Evolutionary conservation across 192 early-diverging fungal genomes (phyloP).

Genomic region (Umbelopsis isabellina): DNA sequence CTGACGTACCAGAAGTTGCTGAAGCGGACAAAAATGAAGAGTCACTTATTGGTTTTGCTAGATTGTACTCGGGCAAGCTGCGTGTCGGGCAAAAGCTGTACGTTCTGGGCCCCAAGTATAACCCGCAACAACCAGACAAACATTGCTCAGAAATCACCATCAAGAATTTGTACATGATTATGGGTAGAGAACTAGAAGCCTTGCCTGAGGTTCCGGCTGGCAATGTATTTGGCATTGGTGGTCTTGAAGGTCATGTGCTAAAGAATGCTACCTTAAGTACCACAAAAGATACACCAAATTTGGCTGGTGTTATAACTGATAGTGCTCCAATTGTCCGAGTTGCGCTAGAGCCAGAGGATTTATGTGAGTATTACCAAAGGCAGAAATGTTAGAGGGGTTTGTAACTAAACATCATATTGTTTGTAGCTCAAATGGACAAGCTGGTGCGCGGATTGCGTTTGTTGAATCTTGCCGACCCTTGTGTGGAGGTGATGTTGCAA

Average conservation of each 20-base stretch:
- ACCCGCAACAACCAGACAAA: slow-evolving; percentile 59
- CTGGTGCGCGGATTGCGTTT: slow-evolving; percentile 85
- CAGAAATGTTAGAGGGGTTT: neutral
- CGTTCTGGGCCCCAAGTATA: slow-evolving; percentile 94
- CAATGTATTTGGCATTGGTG: slow-evolving; percentile 94
- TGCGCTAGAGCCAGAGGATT: slow-evolving; percentile 91
- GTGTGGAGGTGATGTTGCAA: slow-evolving; percentile 89
- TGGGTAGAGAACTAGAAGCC: slow-evolving; percentile 92
- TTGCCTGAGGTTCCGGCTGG: slow-evolving; percentile 90
- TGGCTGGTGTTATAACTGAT: slow-evolving; percentile 68
- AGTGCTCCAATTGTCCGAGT: slow-evolving; percentile 94
- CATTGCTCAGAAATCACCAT: slow-evolving; percentile 77
- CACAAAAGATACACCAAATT: slow-evolving; percentile 71
- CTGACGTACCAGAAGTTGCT: slow-evolving; percentile 42
- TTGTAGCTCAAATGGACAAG: slow-evolving; percentile 73
- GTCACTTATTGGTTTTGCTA: slow-evolving; percentile 86
- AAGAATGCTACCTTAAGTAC: slow-evolving; percentile 93
- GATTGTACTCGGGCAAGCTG: slow-evolving; percentile 92
- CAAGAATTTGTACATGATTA: slow-evolving; percentile 87
- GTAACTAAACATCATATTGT: neutral
- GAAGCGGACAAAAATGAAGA: slow-evolving; percentile 53
- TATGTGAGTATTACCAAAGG: slow-evolving; percentile 44
- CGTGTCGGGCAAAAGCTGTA: slow-evolving; percentile 84
- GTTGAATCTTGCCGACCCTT: slow-evolving; percentile 94
- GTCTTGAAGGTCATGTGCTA: slow-evolving; percentile 85